Conservation (phyloP, 306 rosid genomes). For the Cicer yamashitae region DNA sequence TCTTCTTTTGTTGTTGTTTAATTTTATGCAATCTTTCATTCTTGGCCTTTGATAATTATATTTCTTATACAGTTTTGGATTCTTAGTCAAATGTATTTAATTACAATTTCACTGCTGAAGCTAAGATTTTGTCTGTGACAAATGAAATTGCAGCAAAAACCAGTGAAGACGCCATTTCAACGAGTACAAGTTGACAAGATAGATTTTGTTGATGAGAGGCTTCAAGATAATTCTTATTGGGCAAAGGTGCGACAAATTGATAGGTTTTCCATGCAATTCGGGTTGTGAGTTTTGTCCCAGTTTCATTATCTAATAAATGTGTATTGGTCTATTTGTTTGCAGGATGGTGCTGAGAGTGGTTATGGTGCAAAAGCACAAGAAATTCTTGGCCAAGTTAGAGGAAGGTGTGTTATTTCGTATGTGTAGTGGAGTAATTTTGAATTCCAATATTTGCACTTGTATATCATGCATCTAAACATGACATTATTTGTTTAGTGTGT, state of each 20-base stretch:
- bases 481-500: background rate
- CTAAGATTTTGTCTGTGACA: constrained; percentile 37
- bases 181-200: constrained; percentile 76
- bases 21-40: background rate
- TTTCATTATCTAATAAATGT: background rate
- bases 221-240: constrained; percentile 93
- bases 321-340: constrained; percentile 47
- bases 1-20: constrained; percentile 9
- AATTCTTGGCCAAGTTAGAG: constrained; percentile 91
- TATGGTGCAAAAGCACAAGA: constrained; percentile 99
- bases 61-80: constrained; percentile 8
- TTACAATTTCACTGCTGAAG: background rate
- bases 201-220: constrained; percentile 68
- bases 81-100: constrained; percentile 15
- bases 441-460: background rate
- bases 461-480: constrained; percentile 12
- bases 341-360: constrained; percentile 90
- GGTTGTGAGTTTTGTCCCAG: background rate
- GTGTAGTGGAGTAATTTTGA: background rate
- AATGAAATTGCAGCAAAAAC: constrained; percentile 63
- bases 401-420: constrained; percentile 62
- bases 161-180: constrained; percentile 71
- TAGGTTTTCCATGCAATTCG: constrained; percentile 28
- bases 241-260: constrained; percentile 70
- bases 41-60: background rate